Conservation (phyloP, 2,329 filamentous ascomycete genomes). For the Remersonia thermophila region DNA sequence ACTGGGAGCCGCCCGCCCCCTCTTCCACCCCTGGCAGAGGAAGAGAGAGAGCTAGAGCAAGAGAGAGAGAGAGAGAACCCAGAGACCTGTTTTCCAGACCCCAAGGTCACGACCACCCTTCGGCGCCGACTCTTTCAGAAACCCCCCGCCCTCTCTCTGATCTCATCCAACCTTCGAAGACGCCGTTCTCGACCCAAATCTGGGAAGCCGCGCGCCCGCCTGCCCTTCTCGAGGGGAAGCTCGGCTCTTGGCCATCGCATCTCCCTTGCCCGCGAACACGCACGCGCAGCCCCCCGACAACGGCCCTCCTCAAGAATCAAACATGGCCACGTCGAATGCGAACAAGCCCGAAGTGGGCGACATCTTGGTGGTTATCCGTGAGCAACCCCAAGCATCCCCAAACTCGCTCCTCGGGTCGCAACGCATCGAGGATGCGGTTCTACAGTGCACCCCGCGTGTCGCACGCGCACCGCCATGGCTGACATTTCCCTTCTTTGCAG, state of each 20-base stretch:
- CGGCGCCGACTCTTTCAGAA: conserved; percentile 1
- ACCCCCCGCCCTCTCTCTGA: too few species aligned
- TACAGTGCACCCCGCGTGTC: neutral
- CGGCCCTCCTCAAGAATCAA: conserved; percentile 5
- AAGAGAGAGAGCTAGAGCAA: neutral
- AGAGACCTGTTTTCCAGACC: neutral
- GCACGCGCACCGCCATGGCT: conserved; percentile 4
- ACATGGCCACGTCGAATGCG: conserved; percentile 13
- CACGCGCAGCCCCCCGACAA: conserved; percentile 2
- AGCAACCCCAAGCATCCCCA: conserved; percentile 27
- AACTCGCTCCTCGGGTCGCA: neutral
- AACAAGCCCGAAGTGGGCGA: conserved; percentile 50
- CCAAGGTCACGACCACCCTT: conserved; percentile 1
- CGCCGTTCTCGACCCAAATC: neutral
- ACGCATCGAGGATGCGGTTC: neutral
- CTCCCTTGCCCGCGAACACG: too few species aligned
- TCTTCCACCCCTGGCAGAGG: neutral
- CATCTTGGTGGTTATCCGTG: conserved; percentile 59
- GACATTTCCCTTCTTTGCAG: conserved; percentile 30
- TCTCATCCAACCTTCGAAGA: conserved; percentile 1
- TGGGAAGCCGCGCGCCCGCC: too few species aligned
- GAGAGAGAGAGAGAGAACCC: too few species aligned
- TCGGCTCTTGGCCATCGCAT: neutral
- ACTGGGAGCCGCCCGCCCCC: conserved; percentile 1
- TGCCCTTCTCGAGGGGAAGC: too few species aligned